Conservation (phyloP, 495 filamentous ascomycete genomes). For the Xylaria intraflava region DNA sequence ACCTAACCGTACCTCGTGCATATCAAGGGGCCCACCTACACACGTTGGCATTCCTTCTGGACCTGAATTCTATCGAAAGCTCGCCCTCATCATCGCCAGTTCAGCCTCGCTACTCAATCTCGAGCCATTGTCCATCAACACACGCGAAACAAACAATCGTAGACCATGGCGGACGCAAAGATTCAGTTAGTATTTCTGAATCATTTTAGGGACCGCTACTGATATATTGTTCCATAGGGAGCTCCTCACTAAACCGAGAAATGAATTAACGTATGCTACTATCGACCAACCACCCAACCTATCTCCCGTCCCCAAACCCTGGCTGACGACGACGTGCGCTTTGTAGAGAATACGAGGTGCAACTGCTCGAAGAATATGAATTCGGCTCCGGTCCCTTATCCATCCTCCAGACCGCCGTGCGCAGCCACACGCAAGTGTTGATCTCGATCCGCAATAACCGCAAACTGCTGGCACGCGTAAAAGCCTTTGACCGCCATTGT, state of each 20-base stretch:
- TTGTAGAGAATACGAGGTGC: constrained; percentile 80
- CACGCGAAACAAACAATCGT: constrained; percentile 7
- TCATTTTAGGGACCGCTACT: constrained; percentile 17
- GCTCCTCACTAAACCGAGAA: constrained; percentile 70
- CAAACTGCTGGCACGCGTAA: constrained; percentile 60
- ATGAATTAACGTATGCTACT: constrained; percentile 62
- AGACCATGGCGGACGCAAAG: constrained; percentile 67
- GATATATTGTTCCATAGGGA: constrained; percentile 48
- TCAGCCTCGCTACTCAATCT: constrained; percentile 15
- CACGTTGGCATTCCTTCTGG: neutral
- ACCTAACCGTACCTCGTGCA: no score
- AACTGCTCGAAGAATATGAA: constrained; percentile 82
- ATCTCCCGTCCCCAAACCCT: neutral
- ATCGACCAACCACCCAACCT: neutral
- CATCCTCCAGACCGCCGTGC: constrained; percentile 88
- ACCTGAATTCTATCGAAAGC: neutral
- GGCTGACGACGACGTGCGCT: neutral
- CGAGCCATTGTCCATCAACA: constrained; percentile 3
- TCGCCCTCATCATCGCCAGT: constrained; percentile 17
- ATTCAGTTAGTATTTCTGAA: constrained; percentile 53
- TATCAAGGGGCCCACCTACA: no score
- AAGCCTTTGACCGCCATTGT: constrained; percentile 48
- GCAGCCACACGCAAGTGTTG: constrained; percentile 76
- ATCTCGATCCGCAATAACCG: constrained; percentile 88
- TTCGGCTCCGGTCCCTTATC: constrained; percentile 79